Conservation (phyloP, 495 filamentous ascomycete species). For the Aspergillus cavernicola region DNA sequence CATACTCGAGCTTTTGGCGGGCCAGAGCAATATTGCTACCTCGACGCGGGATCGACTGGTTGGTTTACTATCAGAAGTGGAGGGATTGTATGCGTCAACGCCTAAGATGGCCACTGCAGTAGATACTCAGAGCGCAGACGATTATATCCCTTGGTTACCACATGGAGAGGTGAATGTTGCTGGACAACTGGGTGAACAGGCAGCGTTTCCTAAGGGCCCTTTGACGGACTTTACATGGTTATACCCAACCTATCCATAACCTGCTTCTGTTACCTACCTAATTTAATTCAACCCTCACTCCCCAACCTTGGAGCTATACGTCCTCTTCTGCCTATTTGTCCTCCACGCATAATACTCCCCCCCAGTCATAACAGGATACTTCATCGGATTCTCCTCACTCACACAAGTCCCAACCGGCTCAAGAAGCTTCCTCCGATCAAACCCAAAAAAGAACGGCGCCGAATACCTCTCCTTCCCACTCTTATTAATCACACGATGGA, state of each 20-base stretch:
- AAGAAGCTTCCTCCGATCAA: not conserved
- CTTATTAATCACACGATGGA: slow-evolving; percentile 2
- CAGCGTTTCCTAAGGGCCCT: not conserved
- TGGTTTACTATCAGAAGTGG: not conserved
- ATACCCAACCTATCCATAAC: not conserved
- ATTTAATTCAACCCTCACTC: too few species aligned
- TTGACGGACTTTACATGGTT: not conserved
- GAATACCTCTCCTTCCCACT: slow-evolving; percentile 2
- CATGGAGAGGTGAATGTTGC: not conserved
- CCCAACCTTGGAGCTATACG: not conserved
- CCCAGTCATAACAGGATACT: not conserved
- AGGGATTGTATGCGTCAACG: not conserved
- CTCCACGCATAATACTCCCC: slow-evolving; percentile 1
- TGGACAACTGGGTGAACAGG: not conserved
- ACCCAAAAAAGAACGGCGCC: not conserved
- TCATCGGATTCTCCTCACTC: not conserved
- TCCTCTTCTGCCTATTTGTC: not conserved
- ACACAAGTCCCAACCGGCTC: not conserved
- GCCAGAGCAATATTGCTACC: not conserved
- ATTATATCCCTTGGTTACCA: not conserved
- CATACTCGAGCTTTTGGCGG: not conserved
- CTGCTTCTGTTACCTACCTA: too few species aligned
- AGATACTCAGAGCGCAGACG: not conserved
- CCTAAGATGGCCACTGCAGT: not conserved
- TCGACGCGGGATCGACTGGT: not conserved